Conservation (phyloP, 1,139 yeast species). For the Scheffersomyces titani region DNA sequence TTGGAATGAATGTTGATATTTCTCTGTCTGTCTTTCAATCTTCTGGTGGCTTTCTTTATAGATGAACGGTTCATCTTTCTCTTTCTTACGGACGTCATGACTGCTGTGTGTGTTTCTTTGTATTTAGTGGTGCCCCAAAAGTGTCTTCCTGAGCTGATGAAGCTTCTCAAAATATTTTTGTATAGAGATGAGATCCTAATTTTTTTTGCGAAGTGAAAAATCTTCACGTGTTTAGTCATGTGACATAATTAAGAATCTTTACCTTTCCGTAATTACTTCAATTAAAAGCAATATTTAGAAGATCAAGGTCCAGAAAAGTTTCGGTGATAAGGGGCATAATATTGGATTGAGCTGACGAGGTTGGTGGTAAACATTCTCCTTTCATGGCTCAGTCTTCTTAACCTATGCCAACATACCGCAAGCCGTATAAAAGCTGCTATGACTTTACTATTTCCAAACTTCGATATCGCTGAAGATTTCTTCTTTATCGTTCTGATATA, state of each 20-base stretch:
- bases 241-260: no score
- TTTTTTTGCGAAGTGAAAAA: slow-evolving; percentile 1
- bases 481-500: neutral
- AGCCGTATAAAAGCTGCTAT: neutral
- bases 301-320: neutral
- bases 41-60: slow-evolving; percentile 66
- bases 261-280: neutral
- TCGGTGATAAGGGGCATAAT: neutral
- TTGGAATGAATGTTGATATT: slow-evolving; percentile 65
- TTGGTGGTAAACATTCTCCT: neutral
- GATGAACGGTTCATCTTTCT: slow-evolving; percentile 81
- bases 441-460: neutral
- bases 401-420: neutral
- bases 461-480: neutral
- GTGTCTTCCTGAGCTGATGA: neutral
- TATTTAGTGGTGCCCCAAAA: neutral
- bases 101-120: slow-evolving; percentile 6
- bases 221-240: neutral
- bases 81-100: slow-evolving; percentile 80
- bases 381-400: neutral
- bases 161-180: neutral
- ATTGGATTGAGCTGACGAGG: neutral
- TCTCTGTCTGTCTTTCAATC: slow-evolving; percentile 67
- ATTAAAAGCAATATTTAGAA: neutral
- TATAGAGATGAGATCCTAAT: slow-evolving; percentile 3